phyloP scores from a whole-genome alignment of 2,329 filamentous ascomycete genomes.

The Fusarium circinatum region DNA sequence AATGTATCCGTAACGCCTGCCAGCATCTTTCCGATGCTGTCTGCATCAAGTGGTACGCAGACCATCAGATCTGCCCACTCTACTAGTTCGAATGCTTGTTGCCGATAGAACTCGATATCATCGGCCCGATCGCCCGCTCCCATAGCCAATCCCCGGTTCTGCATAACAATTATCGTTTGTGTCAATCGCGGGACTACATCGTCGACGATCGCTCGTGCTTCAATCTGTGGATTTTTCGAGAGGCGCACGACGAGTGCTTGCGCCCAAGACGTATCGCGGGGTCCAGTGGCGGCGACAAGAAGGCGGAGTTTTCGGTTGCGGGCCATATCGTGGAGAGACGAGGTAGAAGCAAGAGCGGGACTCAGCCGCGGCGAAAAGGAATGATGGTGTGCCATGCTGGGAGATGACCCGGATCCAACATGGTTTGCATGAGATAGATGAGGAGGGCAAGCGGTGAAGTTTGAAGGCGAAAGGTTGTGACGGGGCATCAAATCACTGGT shows the following conservation, averaged over 20 bases:
- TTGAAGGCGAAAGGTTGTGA: conserved; percentile 42
- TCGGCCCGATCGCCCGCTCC: conserved; percentile 51
- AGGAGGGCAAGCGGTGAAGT: conserved; percentile 45
- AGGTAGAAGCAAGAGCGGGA: conserved; percentile 47
- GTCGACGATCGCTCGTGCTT: conserved; percentile 71
- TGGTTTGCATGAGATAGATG: conserved; percentile 42
- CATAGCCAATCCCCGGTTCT: conserved; percentile 59
- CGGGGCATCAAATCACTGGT: conserved; percentile 48
- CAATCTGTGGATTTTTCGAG: conserved; percentile 71
- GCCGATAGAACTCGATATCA: conserved; percentile 62
- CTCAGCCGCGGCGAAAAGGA: conserved; percentile 47
- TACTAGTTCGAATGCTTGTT: conserved; percentile 73
- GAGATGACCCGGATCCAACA: conserved; percentile 44
- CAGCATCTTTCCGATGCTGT: conserved; percentile 88
- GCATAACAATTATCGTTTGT: conserved; percentile 70
- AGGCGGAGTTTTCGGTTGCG: conserved; percentile 64
- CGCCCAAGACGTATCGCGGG: conserved; percentile 72
- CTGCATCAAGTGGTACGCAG: conserved; percentile 84
- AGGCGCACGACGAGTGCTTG: conserved; percentile 73
- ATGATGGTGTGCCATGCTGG: conserved; percentile 48
- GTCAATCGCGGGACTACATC: conserved; percentile 71
- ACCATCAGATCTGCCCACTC: conserved; percentile 90
- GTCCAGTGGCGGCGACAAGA: conserved; percentile 73
- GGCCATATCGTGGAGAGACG: conserved; percentile 52
- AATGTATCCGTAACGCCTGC: conserved; percentile 84